These are phyloP conservation scores for Gossypium sturtianum DNA, from an alignment of 345 rosid species.

Conservation along the genomic window DNA sequence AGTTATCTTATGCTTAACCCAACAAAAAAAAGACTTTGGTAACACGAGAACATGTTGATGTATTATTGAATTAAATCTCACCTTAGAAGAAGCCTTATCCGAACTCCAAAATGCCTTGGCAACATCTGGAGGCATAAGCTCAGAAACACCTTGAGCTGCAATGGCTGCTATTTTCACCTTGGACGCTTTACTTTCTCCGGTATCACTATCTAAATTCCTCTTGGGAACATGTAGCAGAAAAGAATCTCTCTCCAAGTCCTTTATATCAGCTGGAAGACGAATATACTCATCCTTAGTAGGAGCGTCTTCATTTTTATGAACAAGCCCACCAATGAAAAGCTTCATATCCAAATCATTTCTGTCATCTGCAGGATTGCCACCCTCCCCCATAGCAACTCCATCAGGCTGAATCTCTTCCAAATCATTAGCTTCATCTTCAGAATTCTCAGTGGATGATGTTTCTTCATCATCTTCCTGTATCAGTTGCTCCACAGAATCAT, in stretches of 20 bases:
- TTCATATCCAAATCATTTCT: conserved; percentile 59
- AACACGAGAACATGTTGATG: neutral
- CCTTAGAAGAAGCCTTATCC: conserved; percentile 80
- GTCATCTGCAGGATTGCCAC: conserved; percentile 38
- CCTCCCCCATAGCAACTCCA: conserved; percentile 35
- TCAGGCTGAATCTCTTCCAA: conserved; percentile 61
- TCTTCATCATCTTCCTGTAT: conserved; percentile 60
- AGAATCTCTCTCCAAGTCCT: conserved; percentile 62
- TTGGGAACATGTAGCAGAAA: conserved; percentile 65
- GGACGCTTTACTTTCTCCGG: conserved; percentile 39
- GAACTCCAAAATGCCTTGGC: conserved; percentile 78
- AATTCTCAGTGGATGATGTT: conserved; percentile 37
- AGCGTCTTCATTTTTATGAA: conserved; percentile 66
- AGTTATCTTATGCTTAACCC: neutral
- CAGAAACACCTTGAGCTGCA: conserved; percentile 79
- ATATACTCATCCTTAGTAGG: conserved; percentile 62
- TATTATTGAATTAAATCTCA: conserved; percentile 20
- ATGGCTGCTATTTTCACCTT: conserved; percentile 65
- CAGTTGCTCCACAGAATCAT: conserved; percentile 50
- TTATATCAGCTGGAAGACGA: conserved; percentile 70
- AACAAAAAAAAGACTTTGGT: neutral
- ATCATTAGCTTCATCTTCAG: conserved; percentile 48
- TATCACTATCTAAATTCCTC: conserved; percentile 39
- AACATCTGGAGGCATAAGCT: conserved; percentile 89
- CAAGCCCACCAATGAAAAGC: conserved; percentile 83